These are phyloP conservation scores for Saccharomycopsis selenospora DNA, from an alignment of 805 yeast species.

Conservation along the genomic window DNA sequence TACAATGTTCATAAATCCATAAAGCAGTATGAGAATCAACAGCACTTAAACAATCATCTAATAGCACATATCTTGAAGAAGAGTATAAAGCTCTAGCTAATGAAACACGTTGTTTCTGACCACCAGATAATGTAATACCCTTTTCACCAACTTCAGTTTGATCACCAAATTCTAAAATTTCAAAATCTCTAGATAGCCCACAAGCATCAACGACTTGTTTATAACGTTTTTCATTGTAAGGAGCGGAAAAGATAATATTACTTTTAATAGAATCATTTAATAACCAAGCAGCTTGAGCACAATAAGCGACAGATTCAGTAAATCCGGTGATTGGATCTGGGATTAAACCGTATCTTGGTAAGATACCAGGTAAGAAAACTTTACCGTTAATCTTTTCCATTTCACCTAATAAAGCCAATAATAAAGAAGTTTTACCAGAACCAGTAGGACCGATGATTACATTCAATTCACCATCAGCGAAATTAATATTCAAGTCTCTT, in stretches of 20 bases:
- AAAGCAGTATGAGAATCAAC: slow-evolving; percentile 95
- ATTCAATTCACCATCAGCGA: slow-evolving; percentile 68
- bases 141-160: slow-evolving; percentile 94
- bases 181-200: slow-evolving; percentile 80
- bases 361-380: slow-evolving; percentile 71
- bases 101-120: slow-evolving; percentile 95
- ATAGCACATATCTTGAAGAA: slow-evolving; percentile 66
- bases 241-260: slow-evolving; percentile 73
- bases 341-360: slow-evolving; percentile 63
- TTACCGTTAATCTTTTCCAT: slow-evolving; percentile 70
- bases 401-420: slow-evolving; percentile 89
- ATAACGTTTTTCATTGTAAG: slow-evolving; percentile 68
- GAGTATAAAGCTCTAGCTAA: slow-evolving; percentile 93
- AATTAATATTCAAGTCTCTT: slow-evolving; percentile 63
- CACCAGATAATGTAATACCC: slow-evolving; percentile 94
- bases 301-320: slow-evolving; percentile 90
- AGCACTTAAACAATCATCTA: slow-evolving; percentile 94
- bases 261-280: slow-evolving; percentile 82
- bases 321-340: slow-evolving; percentile 74
- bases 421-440: slow-evolving; percentile 85
- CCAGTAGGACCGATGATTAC: slow-evolving; percentile 94
- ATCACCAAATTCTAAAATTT: slow-evolving; percentile 84
- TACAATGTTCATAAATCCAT: slow-evolving; percentile 88
- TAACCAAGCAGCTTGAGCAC: slow-evolving; percentile 96
- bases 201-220: slow-evolving; percentile 79